Evolutionary conservation across 345 rosid species (phyloP), one percentile per base, ranked within the genome.

Genomic region (Arabidopsis thaliana): DNA sequence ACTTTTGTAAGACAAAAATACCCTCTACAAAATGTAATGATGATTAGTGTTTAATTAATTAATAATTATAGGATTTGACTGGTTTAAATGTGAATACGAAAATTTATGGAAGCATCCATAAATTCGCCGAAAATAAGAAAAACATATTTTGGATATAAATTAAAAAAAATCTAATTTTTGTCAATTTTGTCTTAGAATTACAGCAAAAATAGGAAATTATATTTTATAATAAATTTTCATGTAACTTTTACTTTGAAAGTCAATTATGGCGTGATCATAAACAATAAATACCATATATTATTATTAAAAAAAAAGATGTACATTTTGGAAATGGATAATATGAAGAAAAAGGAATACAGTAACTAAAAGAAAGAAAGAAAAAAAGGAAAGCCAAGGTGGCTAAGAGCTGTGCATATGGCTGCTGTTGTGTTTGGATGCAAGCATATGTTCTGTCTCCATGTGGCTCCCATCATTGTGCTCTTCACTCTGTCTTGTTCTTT

Each of bases 371-470:
- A 9, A 14, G 20, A 48, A 59, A 38, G 4, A 32, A 23, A 53
- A 72, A 69, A 60, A 40, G 71, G 55, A 81, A 78, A 65, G 84
- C 72, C 79, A 73, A 71, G 71, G 79, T 81, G 82, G 82, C 66
- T 60, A 64, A 73, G 69, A 74, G 52, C 66, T 74, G 70, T 24
- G 77, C 73, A 75, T 67, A 59, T 67, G 79, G 81, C 74, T 34
- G 66, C 40, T 12, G 24, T 63, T n/a, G 50, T 59, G 67, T 7
- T n/a, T 56, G n/a, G 73, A 65, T 61, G 82, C 69, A 79, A 77
- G 82, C 72, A 57, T 82, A 66, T 71, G 44, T 60, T 74, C 78
- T 76, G 85, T 81, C 81, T 74, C 76, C 84, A 72, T 30, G 79
- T 83, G 84, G 36, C 42, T 1, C 11, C 69, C 77, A 67, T 75